Percentiles rank a stretch among this genome's conserved stretches.
Conservation (phyloP, 495 filamentous ascomycete genomes). For the Tetracladium setigerum region DNA sequence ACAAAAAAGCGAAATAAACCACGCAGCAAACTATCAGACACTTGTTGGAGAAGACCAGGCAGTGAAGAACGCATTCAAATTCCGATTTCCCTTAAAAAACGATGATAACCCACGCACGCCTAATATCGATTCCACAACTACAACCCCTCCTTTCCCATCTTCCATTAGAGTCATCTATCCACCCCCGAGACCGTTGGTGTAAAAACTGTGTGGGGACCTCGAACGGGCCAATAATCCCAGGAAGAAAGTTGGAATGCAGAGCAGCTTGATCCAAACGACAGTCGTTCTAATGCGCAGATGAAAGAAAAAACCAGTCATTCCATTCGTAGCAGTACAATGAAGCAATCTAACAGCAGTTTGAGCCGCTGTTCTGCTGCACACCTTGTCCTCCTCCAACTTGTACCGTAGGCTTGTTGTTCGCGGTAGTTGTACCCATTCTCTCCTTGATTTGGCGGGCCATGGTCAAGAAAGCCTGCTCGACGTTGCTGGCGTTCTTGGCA, state of each 20-base stretch:
- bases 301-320: not conserved
- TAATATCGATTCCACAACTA: too few species aligned
- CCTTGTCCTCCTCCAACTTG: slow-evolving; percentile 91
- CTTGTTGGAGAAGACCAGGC: too few species aligned
- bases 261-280: slow-evolving; percentile 19
- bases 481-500: slow-evolving; percentile 98
- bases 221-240: too few species aligned
- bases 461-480: slow-evolving; percentile 98
- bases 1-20: too few species aligned
- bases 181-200: too few species aligned
- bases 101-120: too few species aligned
- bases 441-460: slow-evolving; percentile 99
- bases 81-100: too few species aligned
- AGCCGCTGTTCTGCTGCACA: slow-evolving; percentile 81
- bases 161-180: too few species aligned
- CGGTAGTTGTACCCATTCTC: slow-evolving; percentile 90
- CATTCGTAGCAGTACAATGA: slow-evolving; percentile 1
- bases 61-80: too few species aligned
- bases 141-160: too few species aligned
- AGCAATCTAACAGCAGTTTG: slow-evolving; percentile 77
- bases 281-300: slow-evolving; percentile 19
- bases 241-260: slow-evolving; percentile 17
- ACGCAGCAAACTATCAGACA: too few species aligned
- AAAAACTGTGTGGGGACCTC: too few species aligned
- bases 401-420: slow-evolving; percentile 95